A percentile compares a stretch with the other conserved stretches of the same genome.
Conservation (phyloP, 495 filamentous ascomycete genomes). For the Clavariopsis aquatica region DNA sequence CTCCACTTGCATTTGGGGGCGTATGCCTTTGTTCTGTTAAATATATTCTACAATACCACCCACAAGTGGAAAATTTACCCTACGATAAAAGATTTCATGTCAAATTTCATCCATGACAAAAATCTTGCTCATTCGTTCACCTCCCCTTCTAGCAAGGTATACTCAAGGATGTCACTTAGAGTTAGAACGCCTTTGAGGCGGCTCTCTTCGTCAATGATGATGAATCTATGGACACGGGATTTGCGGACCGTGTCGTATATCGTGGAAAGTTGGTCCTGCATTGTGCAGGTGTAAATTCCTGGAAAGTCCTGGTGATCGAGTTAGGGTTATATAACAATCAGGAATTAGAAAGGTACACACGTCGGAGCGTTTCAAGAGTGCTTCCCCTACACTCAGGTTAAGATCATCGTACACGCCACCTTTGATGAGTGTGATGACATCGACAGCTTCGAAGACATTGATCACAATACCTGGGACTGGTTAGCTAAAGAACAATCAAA, state of each 20-base stretch:
- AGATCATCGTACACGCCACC: conserved; percentile 91
- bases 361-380: conserved; percentile 80
- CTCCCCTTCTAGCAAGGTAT: conserved; percentile 86
- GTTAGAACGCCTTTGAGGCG: conserved; percentile 86
- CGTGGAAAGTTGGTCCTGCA: conserved; percentile 87
- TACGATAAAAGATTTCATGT: not conserved
- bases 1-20: not conserved
- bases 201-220: conserved; percentile 87
- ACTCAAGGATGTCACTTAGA: conserved; percentile 93
- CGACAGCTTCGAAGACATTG: conserved; percentile 97
- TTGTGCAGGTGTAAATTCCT: conserved; percentile 92
- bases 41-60: not conserved
- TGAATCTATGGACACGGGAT: conserved; percentile 87
- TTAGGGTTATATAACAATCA: conserved; percentile 26
- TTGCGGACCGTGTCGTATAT: conserved; percentile 97
- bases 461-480: conserved; percentile 65
- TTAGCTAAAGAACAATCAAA: not conserved
- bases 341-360: conserved; percentile 48
- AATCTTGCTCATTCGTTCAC: conserved; percentile 56
- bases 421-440: conserved; percentile 94
- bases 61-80: not conserved
- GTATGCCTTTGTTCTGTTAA: not conserved
- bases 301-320: conserved; percentile 69
- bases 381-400: conserved; percentile 82
- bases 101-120: not conserved